Conservation (phyloP, 2,329 filamentous ascomycete species). For the Escovopsis sp. region DNA sequence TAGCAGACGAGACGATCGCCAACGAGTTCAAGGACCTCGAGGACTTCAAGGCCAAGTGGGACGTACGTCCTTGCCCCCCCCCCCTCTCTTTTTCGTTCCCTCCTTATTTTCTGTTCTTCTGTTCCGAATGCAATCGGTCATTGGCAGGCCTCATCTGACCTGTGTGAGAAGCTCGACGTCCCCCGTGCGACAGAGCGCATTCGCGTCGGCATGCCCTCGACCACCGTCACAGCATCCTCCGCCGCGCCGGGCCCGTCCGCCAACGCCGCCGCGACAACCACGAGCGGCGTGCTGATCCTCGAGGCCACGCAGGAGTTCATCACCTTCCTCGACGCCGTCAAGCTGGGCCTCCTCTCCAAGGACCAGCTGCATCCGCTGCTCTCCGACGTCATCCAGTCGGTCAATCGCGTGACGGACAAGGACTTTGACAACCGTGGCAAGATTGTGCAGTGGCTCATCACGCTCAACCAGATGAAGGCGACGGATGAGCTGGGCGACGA, state of each 20-base stretch:
- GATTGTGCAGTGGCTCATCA: constrained; percentile 97
- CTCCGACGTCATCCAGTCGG: constrained; percentile 89
- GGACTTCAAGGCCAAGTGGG: constrained; percentile 82
- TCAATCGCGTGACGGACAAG: constrained; percentile 89
- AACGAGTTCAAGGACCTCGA: constrained; percentile 77
- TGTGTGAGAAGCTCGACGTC: constrained; percentile 59
- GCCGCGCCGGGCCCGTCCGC: constrained; percentile 29
- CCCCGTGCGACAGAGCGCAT: constrained; percentile 87
- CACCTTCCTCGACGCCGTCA: constrained; percentile 89
- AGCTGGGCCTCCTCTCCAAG: constrained; percentile 83
- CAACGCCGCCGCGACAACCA: constrained; percentile 29
- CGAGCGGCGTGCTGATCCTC: constrained; percentile 56
- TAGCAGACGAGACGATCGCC: constrained; percentile 84
- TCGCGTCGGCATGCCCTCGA: constrained; percentile 83
- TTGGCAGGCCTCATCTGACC: too few species aligned
- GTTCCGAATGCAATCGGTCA: constrained; percentile 1
- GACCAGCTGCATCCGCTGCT: constrained; percentile 91
- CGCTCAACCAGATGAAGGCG: constrained; percentile 93
- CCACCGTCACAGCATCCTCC: constrained; percentile 46
- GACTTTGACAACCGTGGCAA: constrained; percentile 94
- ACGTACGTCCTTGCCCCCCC: constrained; percentile 42
- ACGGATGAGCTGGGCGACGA: constrained; percentile 80
- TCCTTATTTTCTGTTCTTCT: background rate
- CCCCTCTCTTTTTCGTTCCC: too few species aligned
- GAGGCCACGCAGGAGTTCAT: constrained; percentile 97